A percentile compares a stretch with the other conserved stretches of the same genome.
These are phyloP conservation scores for Quercus bicolor DNA, from an alignment of 306 rosid genomes.

Conservation along the genomic window DNA sequence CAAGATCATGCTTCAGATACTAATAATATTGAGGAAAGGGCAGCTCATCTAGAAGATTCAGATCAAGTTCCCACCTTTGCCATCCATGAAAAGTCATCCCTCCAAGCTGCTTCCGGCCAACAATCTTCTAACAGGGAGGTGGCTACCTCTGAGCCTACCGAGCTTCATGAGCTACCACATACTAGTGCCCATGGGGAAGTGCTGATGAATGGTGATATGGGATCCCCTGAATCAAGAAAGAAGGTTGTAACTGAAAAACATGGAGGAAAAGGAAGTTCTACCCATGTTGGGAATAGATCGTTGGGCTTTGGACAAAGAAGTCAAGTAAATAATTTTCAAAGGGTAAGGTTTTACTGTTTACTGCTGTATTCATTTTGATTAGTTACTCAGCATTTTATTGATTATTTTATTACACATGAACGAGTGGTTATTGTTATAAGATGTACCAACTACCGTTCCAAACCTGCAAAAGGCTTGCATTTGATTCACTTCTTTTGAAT, in stretches of 20 bases:
- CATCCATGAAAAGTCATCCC: slow-evolving; percentile 55
- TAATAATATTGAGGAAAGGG: slow-evolving; percentile 38
- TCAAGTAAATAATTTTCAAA: slow-evolving; percentile 59
- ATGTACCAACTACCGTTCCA: neutral
- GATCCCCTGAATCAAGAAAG: slow-evolving; percentile 55
- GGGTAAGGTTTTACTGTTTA: slow-evolving; percentile 41
- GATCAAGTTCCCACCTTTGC: slow-evolving; percentile 83
- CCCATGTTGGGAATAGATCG: slow-evolving; percentile 45
- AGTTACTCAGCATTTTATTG: neutral
- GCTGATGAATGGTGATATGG: slow-evolving; percentile 52
- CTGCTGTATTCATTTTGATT: neutral
- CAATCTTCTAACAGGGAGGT: slow-evolving; percentile 45
- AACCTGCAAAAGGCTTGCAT: neutral
- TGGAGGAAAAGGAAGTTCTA: slow-evolving; percentile 60
- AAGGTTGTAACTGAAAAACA: slow-evolving; percentile 32
- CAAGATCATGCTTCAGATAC: slow-evolving; percentile 50
- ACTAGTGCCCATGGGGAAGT: slow-evolving; percentile 41
- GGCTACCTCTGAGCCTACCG: slow-evolving; percentile 40
- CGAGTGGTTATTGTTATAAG: neutral
- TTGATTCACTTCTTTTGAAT: neutral
- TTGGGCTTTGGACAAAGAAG: slow-evolving; percentile 70
- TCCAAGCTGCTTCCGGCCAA: slow-evolving; percentile 44
- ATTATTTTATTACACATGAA: neutral
- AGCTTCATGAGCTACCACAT: slow-evolving; percentile 42
- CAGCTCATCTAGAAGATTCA: slow-evolving; percentile 43